Evolutionary conservation across 371 early-diverging fungal genomes (phyloP).

Genomic region (Apophysomyces elegans): DNA sequence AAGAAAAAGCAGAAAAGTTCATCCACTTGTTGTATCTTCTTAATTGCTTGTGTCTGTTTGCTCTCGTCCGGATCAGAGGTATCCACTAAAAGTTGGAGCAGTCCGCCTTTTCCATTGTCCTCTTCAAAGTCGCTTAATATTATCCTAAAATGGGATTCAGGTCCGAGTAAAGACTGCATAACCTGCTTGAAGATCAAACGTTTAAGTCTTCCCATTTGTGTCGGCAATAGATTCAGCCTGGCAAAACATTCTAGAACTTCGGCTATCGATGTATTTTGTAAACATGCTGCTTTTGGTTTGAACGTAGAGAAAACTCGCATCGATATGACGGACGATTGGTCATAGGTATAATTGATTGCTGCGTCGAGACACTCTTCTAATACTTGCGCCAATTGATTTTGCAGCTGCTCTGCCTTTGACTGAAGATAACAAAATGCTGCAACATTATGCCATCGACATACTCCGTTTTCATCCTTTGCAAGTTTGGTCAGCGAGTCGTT

Average conservation of each 20-base stretch:
- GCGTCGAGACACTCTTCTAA: not conserved
- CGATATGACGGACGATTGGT: not conserved
- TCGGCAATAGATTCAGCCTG: conserved; percentile 13
- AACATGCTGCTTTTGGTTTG: not conserved
- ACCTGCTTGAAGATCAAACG: conserved; percentile 3
- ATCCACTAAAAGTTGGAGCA: not conserved
- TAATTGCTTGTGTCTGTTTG: not conserved
- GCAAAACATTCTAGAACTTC: conserved; percentile 14
- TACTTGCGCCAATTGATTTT: not conserved
- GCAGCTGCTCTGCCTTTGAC: not conserved
- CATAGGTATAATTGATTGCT: not conserved
- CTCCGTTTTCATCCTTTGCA: not conserved
- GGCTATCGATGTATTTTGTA: not conserved
- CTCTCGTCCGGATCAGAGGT: not conserved
- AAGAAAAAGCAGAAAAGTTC: not conserved
- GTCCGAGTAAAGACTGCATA: conserved; percentile 1
- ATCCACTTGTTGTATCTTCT: not conserved
- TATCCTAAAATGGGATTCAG: not conserved
- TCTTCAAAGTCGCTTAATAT: not conserved
- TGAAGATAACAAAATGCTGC: not conserved
- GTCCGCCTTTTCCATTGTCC: not conserved
- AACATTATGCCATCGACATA: not conserved
- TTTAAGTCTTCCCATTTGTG: conserved; percentile 10
- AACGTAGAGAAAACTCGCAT: not conserved
- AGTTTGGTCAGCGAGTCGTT: not conserved